These are phyloP conservation scores for Buddleja alternifolia DNA, from an alignment of 257 asterid genomes.

Conservation along the genomic window DNA sequence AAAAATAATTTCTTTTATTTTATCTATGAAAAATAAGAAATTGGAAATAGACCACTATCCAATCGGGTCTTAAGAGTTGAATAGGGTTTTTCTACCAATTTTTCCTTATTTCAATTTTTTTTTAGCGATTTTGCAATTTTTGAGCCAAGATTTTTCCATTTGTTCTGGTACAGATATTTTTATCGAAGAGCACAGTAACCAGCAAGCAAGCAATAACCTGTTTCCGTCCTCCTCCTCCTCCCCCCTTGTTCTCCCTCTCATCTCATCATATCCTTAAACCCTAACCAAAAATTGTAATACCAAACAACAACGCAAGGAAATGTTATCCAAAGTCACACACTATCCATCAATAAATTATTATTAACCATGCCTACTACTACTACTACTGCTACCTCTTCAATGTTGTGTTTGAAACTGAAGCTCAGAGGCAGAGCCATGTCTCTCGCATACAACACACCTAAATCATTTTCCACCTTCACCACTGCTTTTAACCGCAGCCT, in stretches of 20 bases:
- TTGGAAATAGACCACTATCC: no score
- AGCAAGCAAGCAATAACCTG: slow-evolving; percentile 8
- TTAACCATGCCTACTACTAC: slow-evolving; percentile 35
- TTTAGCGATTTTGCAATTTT: no score
- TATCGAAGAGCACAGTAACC: no score
- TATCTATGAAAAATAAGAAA: no score
- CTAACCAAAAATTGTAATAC: slow-evolving; percentile 40
- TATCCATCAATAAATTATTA: background rate
- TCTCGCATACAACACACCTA: slow-evolving; percentile 35
- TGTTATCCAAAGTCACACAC: slow-evolving; percentile 30
- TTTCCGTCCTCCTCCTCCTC: slow-evolving; percentile 15
- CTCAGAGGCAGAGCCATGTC: slow-evolving; percentile 60
- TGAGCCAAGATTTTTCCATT: no score
- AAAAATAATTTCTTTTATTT: no score
- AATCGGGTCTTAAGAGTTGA: no score
- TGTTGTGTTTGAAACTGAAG: slow-evolving; percentile 41
- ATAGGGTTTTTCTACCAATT: no score
- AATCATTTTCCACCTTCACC: slow-evolving; percentile 40
- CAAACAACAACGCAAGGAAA: slow-evolving; percentile 17
- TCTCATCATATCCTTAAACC: no score
- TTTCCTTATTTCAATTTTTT: no score
- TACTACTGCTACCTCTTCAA: slow-evolving; percentile 40
- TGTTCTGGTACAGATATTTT: no score
- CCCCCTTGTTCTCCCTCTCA: no score
- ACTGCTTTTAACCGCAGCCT: slow-evolving; percentile 29